Percentiles rank a stretch among this genome's conserved stretches.
These are phyloP conservation scores for Euptelea pleiosperma DNA, from an alignment of 164 flowering plant genomes.

Conservation along the genomic window DNA sequence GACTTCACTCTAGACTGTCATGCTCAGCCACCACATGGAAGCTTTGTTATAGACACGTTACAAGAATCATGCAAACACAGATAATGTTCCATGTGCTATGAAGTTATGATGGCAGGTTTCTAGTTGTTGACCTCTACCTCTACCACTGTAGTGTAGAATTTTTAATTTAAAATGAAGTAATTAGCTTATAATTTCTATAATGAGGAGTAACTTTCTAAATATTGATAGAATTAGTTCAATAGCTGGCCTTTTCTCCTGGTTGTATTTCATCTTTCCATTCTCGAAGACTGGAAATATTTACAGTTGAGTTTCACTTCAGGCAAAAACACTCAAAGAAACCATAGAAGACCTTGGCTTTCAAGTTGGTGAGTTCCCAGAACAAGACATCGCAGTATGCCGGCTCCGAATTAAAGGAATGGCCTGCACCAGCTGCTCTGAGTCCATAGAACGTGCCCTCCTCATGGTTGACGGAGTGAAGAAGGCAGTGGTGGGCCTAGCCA, in stretches of 20 bases:
- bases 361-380: constrained; percentile 64
- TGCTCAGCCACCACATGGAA: not conserved
- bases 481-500: constrained; percentile 82
- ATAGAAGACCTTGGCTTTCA: constrained; percentile 67
- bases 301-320: constrained; percentile 34
- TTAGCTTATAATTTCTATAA: too few relatives aligned
- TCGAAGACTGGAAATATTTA: not conserved
- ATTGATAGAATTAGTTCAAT: not conserved
- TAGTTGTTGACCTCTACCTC: too few relatives aligned
- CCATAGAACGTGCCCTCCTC: constrained; percentile 63
- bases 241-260: not conserved
- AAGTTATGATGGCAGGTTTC: too few relatives aligned
- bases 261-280: not conserved
- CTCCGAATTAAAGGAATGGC: constrained; percentile 84
- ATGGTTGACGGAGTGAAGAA: constrained; percentile 77
- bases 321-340: constrained; percentile 54
- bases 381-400: constrained; percentile 76
- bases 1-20: not conserved
- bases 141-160: too few relatives aligned
- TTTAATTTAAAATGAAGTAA: too few relatives aligned
- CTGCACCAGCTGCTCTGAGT: constrained; percentile 93
- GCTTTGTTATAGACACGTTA: too few relatives aligned
- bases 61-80: too few relatives aligned
- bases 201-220: not conserved
- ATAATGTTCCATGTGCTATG: too few relatives aligned